A percentile compares a stretch with the other conserved stretches of the same genome.
These are phyloP conservation scores for Mortierella sp. DNA, from an alignment of 371 early-diverging fungal genomes.

Conservation along the genomic window DNA sequence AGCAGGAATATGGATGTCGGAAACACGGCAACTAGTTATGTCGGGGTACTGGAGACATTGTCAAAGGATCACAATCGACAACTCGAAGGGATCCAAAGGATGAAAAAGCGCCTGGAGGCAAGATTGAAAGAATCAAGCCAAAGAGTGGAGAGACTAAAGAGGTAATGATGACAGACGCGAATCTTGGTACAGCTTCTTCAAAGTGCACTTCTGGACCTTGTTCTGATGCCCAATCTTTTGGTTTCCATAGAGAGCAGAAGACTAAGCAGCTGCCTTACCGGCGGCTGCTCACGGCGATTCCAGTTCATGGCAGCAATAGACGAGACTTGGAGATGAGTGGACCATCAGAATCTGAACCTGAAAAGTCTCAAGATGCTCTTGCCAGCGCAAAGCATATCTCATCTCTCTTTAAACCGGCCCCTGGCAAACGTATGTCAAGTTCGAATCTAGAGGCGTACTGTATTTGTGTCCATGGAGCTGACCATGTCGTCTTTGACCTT, in stretches of 20 bases:
- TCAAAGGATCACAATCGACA: constrained; percentile 12
- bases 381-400: not conserved
- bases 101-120: constrained; percentile 9
- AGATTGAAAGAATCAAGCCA: constrained; percentile 16
- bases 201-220: not conserved
- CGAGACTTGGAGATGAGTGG: not conserved
- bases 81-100: constrained; percentile 10
- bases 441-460: no score
- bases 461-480: no score
- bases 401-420: not conserved
- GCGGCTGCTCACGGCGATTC: constrained; percentile 19
- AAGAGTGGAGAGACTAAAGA: constrained; percentile 24
- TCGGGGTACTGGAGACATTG: constrained; percentile 8
- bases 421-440: not conserved
- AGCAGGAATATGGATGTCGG: not conserved
- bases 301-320: not conserved
- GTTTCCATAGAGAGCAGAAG: constrained; percentile 13
- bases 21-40: not conserved
- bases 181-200: no score
- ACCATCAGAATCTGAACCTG: not conserved
- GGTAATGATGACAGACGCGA: constrained; percentile 4
- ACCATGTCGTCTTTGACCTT: no score
- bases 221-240: constrained; percentile 1
- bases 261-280: constrained; percentile 17
- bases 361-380: constrained; percentile 9